phyloP scores from a whole-genome alignment of 805 yeast genomes.

The Pichia exigua region DNA sequence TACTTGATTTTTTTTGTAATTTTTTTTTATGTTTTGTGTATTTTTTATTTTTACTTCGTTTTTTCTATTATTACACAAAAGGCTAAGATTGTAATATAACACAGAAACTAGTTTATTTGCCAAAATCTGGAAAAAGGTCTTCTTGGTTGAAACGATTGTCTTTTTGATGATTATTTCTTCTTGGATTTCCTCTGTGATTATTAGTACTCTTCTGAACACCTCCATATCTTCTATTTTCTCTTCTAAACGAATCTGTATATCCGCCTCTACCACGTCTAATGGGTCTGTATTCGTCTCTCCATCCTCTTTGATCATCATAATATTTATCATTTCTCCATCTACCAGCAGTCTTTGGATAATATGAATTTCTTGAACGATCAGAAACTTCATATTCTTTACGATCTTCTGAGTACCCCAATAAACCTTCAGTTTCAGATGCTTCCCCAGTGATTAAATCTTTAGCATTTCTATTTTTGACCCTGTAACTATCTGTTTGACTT shows the following conservation, averaged over 20 bases:
- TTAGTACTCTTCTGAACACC: not conserved
- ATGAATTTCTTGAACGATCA: constrained; percentile 1
- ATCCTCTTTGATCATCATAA: not conserved
- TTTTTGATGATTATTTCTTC: not conserved
- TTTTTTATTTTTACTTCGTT: too few relatives aligned
- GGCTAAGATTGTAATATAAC: not conserved
- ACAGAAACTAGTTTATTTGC: not conserved
- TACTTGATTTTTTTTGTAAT: too few relatives aligned
- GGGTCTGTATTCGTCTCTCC: constrained; percentile 1
- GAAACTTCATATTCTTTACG: constrained; percentile 23
- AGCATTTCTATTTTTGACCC: constrained; percentile 1
- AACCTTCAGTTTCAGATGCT: constrained; percentile 29
- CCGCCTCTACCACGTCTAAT: not conserved
- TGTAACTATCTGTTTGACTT: constrained; percentile 12
- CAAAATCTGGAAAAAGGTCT: not conserved
- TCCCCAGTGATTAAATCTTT: constrained; percentile 30
- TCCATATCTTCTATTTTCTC: not conserved
- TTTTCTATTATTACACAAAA: not conserved
- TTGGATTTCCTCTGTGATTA: not conserved
- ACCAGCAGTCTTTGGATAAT: not conserved
- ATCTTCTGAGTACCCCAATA: constrained; percentile 28
- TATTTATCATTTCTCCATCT: not conserved
- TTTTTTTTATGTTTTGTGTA: too few relatives aligned
- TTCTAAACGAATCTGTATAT: not conserved
- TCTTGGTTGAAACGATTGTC: not conserved